Conservation (phyloP, 495 filamentous ascomycete species). For the Podospora australis region DNA sequence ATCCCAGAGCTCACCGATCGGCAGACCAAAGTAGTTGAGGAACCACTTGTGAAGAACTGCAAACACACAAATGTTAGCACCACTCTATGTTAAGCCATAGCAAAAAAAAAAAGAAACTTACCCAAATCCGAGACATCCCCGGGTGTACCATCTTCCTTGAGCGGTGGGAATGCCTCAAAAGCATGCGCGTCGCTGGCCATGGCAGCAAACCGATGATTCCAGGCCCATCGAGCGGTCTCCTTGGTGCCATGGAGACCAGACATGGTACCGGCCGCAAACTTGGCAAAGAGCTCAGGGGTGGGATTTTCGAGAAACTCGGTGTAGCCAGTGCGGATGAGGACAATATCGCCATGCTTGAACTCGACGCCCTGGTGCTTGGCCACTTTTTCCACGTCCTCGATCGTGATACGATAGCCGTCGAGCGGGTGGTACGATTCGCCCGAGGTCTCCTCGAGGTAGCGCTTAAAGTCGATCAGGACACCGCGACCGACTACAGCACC, state of each 20-base stretch:
- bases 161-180: constrained; percentile 39
- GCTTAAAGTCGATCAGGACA: constrained; percentile 50
- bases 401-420: constrained; percentile 53
- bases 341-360: constrained; percentile 54
- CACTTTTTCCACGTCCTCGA: constrained; percentile 50
- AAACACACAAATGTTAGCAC: constrained; percentile 25
- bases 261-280: constrained; percentile 21
- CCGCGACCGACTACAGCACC: constrained; percentile 53
- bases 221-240: constrained; percentile 53
- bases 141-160: constrained; percentile 28
- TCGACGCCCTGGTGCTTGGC: constrained; percentile 52
- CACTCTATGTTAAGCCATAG: constrained; percentile 23
- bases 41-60: constrained; percentile 57
- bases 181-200: constrained; percentile 45
- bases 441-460: constrained; percentile 37
- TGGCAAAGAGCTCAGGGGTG: constrained; percentile 42
- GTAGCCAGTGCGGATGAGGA: constrained; percentile 63
- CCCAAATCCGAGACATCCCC: constrained; percentile 23
- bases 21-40: constrained; percentile 58
- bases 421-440: constrained; percentile 49
- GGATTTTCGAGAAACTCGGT: constrained; percentile 49
- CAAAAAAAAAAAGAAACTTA: constrained; percentile 17
- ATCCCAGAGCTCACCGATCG: constrained; percentile 60
- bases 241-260: constrained; percentile 43
- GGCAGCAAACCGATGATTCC: constrained; percentile 49